Percentiles rank a stretch among this genome's conserved stretches.
These are phyloP conservation scores for Botrytis fabae DNA, from an alignment of 2,329 filamentous ascomycete genomes.

Conservation along the genomic window DNA sequence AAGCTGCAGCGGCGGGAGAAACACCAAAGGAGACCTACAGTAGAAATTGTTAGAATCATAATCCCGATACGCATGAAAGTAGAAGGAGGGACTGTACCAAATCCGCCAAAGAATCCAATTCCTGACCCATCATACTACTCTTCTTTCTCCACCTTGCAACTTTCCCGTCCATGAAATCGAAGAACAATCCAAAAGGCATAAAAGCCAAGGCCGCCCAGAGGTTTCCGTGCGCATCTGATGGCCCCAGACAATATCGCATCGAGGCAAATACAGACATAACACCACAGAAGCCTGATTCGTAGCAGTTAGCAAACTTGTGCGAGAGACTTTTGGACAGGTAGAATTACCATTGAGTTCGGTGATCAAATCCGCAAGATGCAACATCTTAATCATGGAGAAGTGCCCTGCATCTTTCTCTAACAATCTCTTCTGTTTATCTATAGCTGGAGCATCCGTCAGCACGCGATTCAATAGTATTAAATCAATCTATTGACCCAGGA, in stretches of 20 bases:
- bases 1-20: constrained; percentile 82
- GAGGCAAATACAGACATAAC: constrained; percentile 96
- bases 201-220: constrained; percentile 82
- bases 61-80: not conserved
- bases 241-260: constrained; percentile 84
- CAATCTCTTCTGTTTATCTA: constrained; percentile 75
- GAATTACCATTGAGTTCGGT: constrained; percentile 74
- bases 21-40: constrained; percentile 93
- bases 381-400: constrained; percentile 66
- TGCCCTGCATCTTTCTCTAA: constrained; percentile 70
- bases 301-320: constrained; percentile 2
- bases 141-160: constrained; percentile 96
- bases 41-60: not conserved
- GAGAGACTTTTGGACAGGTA: constrained; percentile 24
- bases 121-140: constrained; percentile 96
- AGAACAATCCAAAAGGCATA: constrained; percentile 92
- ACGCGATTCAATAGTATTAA: constrained; percentile 23
- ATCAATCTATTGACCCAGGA: not conserved
- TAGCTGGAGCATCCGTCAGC: constrained; percentile 46
- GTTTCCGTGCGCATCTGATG: constrained; percentile 63
- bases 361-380: constrained; percentile 82
- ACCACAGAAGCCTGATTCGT: constrained; percentile 69
- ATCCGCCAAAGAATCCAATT: constrained; percentile 93
- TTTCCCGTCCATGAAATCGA: constrained; percentile 97
- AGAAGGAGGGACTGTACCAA: constrained; percentile 57